These are phyloP conservation scores for Populus nigra DNA, from an alignment of 345 rosid genomes.

Conservation along the genomic window DNA sequence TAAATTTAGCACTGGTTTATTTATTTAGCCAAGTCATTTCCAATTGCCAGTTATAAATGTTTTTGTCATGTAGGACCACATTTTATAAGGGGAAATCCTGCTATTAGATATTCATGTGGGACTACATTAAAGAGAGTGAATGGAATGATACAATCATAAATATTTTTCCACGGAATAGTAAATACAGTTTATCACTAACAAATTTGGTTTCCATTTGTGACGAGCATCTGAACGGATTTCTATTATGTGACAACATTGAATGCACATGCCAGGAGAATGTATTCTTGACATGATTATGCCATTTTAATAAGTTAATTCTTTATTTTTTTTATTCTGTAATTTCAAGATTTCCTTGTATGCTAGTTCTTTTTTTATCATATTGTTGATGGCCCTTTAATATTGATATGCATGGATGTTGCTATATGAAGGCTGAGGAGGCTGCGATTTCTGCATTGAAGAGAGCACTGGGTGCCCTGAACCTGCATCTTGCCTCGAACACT, in stretches of 20 bases:
- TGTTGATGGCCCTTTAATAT: not conserved
- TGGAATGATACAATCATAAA: not conserved
- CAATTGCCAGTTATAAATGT: not conserved
- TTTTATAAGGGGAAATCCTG: not conserved
- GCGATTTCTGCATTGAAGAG: slow-evolving; percentile 69
- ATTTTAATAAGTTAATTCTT: not conserved
- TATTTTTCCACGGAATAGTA: not conserved
- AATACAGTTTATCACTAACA: not conserved
- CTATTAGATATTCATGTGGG: not conserved
- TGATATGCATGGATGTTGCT: not conserved
- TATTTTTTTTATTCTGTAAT: not conserved
- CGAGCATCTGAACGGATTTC: not conserved
- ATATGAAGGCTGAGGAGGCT: slow-evolving; percentile 76
- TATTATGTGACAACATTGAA: not conserved
- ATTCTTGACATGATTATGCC: not conserved
- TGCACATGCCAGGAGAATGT: not conserved
- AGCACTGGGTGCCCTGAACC: slow-evolving; percentile 69
- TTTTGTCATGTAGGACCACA: not conserved
- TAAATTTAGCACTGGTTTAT: not conserved
- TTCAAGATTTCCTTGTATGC: not conserved
- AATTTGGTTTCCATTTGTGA: not conserved
- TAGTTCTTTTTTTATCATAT: not conserved
- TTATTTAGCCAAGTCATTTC: not conserved
- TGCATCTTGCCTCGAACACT: slow-evolving; percentile 70
- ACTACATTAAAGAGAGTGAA: not conserved